A percentile compares a stretch with the other conserved stretches of the same genome.
Conservation (phyloP, 768 basidiomycete genomes). For the Daedaleopsis sinensis region DNA sequence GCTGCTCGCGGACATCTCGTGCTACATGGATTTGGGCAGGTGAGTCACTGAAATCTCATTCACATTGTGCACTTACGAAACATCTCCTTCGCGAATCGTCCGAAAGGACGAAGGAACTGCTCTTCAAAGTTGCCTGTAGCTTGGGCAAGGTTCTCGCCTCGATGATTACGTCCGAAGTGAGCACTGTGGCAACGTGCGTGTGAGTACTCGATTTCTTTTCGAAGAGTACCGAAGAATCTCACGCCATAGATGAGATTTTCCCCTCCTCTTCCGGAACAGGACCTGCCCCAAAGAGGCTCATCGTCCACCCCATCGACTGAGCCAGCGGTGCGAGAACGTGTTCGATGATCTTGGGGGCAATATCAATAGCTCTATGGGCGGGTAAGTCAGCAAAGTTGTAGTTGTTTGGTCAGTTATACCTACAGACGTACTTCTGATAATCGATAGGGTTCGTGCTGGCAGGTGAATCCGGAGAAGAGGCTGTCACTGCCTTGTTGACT, state of each 20-base stretch:
- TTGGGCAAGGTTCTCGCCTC: background rate
- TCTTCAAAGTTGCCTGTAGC: background rate
- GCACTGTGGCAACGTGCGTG: no score
- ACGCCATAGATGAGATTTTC: background rate
- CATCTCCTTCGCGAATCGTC: background rate
- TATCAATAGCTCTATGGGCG: background rate
- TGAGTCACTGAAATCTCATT: no score
- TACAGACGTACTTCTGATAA: background rate
- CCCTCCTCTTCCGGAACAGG: background rate
- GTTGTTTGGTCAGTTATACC: background rate
- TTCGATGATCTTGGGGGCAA: background rate
- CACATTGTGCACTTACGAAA: background rate
- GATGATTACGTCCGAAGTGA: background rate
- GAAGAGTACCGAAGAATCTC: no score
- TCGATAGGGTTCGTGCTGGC: background rate
- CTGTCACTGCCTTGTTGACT: background rate
- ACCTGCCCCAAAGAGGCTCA: background rate
- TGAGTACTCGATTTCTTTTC: no score
- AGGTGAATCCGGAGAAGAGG: background rate
- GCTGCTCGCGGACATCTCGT: background rate
- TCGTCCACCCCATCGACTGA: background rate
- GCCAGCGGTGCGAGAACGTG: background rate
- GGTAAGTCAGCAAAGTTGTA: background rate
- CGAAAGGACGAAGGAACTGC: background rate
- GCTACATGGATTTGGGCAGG: no score